phyloP scores from a whole-genome alignment of 495 filamentous ascomycete genomes.

The Penicillium angulare region DNA sequence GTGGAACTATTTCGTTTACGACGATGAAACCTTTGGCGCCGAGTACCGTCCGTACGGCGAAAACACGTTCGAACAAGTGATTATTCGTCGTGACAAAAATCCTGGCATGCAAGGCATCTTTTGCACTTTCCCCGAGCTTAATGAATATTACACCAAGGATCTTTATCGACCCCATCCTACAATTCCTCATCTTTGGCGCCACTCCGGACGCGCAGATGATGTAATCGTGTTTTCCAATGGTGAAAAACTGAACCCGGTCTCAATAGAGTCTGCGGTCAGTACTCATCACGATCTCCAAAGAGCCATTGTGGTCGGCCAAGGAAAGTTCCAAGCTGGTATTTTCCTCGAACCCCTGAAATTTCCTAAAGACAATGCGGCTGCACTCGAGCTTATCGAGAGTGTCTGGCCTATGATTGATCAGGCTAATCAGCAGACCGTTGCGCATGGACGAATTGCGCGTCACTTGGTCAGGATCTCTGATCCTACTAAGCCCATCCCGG shows the following conservation, averaged over 20 bases:
- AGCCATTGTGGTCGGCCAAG: conserved; percentile 50
- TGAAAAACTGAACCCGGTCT: conserved; percentile 60
- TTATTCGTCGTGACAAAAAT: conserved; percentile 13
- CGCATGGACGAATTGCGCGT: conserved; percentile 37
- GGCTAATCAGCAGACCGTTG: conserved; percentile 39
- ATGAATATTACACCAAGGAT: conserved; percentile 56
- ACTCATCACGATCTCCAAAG: conserved; percentile 44
- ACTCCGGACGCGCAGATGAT: conserved; percentile 55
- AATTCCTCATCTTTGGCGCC: conserved; percentile 47
- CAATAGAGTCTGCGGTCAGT: conserved; percentile 47
- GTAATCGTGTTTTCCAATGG: conserved; percentile 64
- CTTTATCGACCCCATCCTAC: conserved; percentile 53
- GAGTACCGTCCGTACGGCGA: conserved; percentile 16
- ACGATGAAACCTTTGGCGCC: conserved; percentile 11
- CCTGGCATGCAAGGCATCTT: conserved; percentile 24
- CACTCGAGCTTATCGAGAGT: conserved; percentile 21
- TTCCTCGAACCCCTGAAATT: conserved; percentile 44
- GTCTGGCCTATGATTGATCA: conserved; percentile 48
- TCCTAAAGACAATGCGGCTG: not conserved
- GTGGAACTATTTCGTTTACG: conserved; percentile 17
- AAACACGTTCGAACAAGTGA: conserved; percentile 45
- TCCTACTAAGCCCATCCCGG: conserved; percentile 49
- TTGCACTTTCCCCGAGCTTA: conserved; percentile 28
- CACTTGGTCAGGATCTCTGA: conserved; percentile 34
- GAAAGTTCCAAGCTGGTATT: conserved; percentile 50